Base-by-base conservation (phyloP, 1,284 basidiomycete genomes). In the Austropuccinia psidii region DNA sequence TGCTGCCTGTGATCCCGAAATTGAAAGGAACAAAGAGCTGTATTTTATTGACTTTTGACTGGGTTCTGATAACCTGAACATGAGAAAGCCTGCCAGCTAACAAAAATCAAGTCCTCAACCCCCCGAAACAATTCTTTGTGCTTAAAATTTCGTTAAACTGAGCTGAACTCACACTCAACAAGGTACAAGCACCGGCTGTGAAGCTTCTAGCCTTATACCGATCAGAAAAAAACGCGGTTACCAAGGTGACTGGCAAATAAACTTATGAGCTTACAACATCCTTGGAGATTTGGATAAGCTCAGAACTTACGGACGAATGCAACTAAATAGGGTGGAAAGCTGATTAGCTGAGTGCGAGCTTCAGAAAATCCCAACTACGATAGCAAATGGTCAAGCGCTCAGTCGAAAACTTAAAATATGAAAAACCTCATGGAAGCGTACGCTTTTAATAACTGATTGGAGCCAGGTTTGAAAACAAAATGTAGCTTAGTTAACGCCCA, bases 211-310 rank as follows among this genome's bases (percentile, higher is more conserved):
- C 43, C 5, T 24, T 11, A 37, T 31, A 52, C 19, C n/a, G 21
- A 52, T 66, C 64, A 17, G 64, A 66, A 66, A 66, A 9, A 31
- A 19, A 50, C 21, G 64, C 45, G 13, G 64, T 52, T 19, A 47
- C 3, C 43, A 66, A 29, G 47, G 39, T 66, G 27, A 66, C 64
- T 66, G 27, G 21, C n/a, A 21, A 9, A 52, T 8, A 21, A 21
- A 11, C 8, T 24, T 8, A 39, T 9, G 9, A 11, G 21, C 17
- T 52, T 52, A 24, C 17, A 24, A 45, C n/a, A n/a, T n/a, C n/a
- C n/a, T n/a, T n/a, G n/a, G n/a, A n/a, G n/a, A n/a, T n/a, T n/a
- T n/a, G n/a, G 29, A n/a, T n/a, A n/a, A n/a, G n/a, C n/a, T n/a
- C n/a, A n/a, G 17, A 15, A 24, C 64, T 24, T 52, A 66, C 64